phyloP scores from a whole-genome alignment of 108 stramenopile species.

The Tribonema minus region DNA sequence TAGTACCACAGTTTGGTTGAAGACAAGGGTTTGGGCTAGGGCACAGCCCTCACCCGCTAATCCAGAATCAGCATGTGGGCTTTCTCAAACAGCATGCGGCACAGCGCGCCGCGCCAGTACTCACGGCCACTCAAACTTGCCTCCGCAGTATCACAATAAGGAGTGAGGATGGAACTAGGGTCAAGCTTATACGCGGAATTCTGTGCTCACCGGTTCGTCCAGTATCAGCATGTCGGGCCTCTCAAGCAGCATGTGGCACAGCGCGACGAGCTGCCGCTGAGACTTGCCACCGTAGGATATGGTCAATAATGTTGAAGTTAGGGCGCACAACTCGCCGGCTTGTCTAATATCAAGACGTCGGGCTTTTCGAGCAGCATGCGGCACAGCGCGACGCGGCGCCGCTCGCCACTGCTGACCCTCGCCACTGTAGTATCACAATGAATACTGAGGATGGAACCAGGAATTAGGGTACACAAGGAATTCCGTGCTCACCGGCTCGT shows the following conservation, averaged over 20 bases:
- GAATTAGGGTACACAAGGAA: no score
- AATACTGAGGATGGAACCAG: no score
- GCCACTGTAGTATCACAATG: no score
- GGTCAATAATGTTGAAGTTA: no score
- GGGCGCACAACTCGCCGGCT: conserved; percentile 12
- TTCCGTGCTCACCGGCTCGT: conserved; percentile 41
- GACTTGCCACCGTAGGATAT: no score
- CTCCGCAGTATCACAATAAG: no score
- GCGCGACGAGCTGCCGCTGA: conserved; percentile 23
- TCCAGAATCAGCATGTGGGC: conserved; percentile 43
- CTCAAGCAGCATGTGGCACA: conserved; percentile 43
- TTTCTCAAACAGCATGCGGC: conserved; percentile 37
- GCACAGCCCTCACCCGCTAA: no score
- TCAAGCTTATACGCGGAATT: no score
- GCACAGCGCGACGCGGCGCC: conserved; percentile 41
- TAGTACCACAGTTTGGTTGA: no score
- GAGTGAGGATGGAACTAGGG: no score
- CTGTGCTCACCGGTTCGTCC: conserved; percentile 40
- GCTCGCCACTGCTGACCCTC: conserved; percentile 31
- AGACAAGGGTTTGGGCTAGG: no score
- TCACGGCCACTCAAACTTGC: no score
- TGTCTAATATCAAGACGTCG: conserved; percentile 40
- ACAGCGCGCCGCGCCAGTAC: conserved; percentile 28
- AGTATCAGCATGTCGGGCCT: conserved; percentile 41
- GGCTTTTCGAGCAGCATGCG: conserved; percentile 41